Evolutionary conservation across 345 rosid species (phyloP), one percentile per base, ranked within the genome.

Genomic region (Noccaea caerulescens): DNA sequence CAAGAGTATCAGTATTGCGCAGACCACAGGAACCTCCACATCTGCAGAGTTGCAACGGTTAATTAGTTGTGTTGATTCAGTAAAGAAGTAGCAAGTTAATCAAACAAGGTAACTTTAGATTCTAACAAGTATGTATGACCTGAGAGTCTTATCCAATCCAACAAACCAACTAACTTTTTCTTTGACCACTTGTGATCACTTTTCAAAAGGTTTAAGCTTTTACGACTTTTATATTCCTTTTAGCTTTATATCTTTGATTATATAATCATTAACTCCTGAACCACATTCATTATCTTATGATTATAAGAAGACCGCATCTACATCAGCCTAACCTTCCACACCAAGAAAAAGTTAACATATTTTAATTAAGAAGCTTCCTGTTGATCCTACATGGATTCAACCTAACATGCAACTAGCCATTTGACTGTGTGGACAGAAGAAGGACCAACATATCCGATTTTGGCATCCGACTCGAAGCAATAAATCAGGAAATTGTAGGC

Each of bases 11-110:
- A 91, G 81, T 73, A 91, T 88, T 62, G 83, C 78, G 27, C 97
- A 91, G 14, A 86, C 87, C 50, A 83, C 87, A 0, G 97, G 97
- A 25, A 91, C 87, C 77, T 91, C 95, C 55, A 91, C 84, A 77
- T 87, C 97, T 91, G 91, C 91, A 83, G 50, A 75, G 53, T 66
- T 51, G 5, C 34, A 27, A 27, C 30, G 4, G 38, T 1, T 8
- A 20, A 20, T 45, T 9, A 69, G 12, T 53, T n/a, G n/a, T n/a
- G n/a, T n/a, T 69, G 58, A 37, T 25, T 37, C 33, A 36, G 23
- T 44, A 52, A 25, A 45, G 37, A 12, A 44, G 50, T 7, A 53
- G 2, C 8, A n/a, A 58, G 49, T 69, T 38, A 69, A 4, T 50
- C 46, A 16, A 64, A 64, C 34, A 63, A 63, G 42, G 43, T 45